Evolutionary conservation across 352 stramenopile species (phyloP).

Genomic region (Pythium insidiosum): DNA sequence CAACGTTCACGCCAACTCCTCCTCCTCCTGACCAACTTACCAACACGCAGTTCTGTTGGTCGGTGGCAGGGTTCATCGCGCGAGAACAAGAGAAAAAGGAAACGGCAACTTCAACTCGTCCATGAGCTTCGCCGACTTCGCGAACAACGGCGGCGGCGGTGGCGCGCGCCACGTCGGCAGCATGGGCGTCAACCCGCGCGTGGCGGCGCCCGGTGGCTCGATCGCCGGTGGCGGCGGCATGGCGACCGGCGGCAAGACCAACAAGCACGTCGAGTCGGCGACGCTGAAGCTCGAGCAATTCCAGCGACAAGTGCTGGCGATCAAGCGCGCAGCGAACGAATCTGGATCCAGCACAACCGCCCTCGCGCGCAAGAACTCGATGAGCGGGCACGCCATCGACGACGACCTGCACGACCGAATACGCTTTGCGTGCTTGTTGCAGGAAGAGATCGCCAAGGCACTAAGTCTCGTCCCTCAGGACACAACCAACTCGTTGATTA

Average conservation of each 20-base stretch:
- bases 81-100: neutral
- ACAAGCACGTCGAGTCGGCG: conserved; percentile 54
- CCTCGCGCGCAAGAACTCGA: conserved; percentile 2
- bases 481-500: conserved; percentile 54
- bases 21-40: too few relatives aligned
- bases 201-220: conserved; percentile 1
- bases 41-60: neutral
- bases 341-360: conserved; percentile 1
- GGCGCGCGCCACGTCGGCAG: conserved; percentile 2
- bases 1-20: too few relatives aligned
- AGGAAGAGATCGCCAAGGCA: conserved; percentile 71
- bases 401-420: conserved; percentile 81
- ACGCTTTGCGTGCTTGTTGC: conserved; percentile 72
- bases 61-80: neutral
- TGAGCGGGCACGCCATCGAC: conserved; percentile 24
- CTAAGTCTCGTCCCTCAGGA: conserved; percentile 51
- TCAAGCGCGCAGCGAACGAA: conserved; percentile 48
- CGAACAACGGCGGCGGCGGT: conserved; percentile 18
- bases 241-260: conserved; percentile 15
- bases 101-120: too few relatives aligned
- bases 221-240: conserved; percentile 8
- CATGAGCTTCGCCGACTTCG: conserved; percentile 71
- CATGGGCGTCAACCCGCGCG: conserved; percentile 6
- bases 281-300: conserved; percentile 81
- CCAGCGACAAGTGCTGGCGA: conserved; percentile 70